Evolutionary conservation across 768 basidiomycete genomes (phyloP), one percentile per base, ranked within the genome.

Genomic region (Hortiboletus flavorubellus): DNA sequence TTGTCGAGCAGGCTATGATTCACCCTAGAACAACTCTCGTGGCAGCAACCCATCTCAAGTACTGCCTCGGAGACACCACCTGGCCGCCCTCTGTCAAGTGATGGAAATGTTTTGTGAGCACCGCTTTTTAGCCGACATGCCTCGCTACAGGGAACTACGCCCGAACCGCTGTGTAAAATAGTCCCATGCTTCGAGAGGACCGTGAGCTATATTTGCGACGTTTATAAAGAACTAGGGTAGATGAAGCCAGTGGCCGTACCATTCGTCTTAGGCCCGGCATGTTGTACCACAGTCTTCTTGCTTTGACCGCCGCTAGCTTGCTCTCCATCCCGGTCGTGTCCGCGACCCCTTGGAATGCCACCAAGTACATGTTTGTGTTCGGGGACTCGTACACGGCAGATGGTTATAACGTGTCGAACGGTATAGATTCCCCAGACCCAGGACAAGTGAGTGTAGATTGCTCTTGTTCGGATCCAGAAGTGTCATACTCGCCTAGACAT

Each of bases 321-420:
- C 29, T 54, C 44, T 55, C 31, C 37, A 16, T 58, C 33, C 33
- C 59, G 5, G 21, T 56, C 33, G 55, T n/a, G 21, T 61, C 51
- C 16, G 64, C 72, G 6, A 66, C 68, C 49, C 74, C 78, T 8
- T 85, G 83, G 84, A 74, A 72, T 14, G 72, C 72, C 14, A 85
- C 79, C 5, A 68, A 83, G 58, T 84, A 76, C 63, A 61, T 85
- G 48, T 81, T 86, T 59, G 74, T 78, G 3, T 86, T 86, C 59
- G 85, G 84, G 12, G 84, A 86, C 60, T 85, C 83, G 1, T 86
- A 86, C 65, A 82, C 81, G 0, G 71, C 80, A 6, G 77, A 79
- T 51, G 83, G 85, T 9, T 86, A 77, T 63, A 84, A 85, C 58
- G 75, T 85, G 46, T 80, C 83, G n/a, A 76, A 75, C 8, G 83